phyloP scores from a whole-genome alignment of 495 filamentous ascomycete species.

The Filosporella fistucella region DNA sequence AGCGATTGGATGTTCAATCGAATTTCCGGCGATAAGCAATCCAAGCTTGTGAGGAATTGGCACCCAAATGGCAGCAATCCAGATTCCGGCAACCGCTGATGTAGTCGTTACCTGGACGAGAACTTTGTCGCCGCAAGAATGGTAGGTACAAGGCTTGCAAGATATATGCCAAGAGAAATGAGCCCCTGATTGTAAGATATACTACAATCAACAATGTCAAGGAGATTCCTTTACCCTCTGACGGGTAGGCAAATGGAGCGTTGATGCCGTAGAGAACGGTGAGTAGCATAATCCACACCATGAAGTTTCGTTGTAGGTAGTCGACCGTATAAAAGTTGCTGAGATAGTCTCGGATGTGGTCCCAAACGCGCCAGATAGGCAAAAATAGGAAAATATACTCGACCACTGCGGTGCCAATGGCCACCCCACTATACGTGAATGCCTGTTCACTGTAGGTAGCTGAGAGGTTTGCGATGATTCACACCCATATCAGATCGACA shows the following conservation, averaged over 20 bases:
- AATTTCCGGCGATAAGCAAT: conserved; percentile 11
- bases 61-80: conserved; percentile 16
- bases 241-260: conserved; percentile 12
- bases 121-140: conserved; percentile 5
- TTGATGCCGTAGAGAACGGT: conserved; percentile 20
- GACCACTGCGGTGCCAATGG: conserved; percentile 2
- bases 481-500: conserved; percentile 21
- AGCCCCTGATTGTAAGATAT: conserved; percentile 10
- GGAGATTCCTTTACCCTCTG: conserved; percentile 7
- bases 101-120: neutral
- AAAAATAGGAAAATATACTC: conserved; percentile 20
- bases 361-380: conserved; percentile 22
- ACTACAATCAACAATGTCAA: conserved; percentile 12
- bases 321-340: conserved; percentile 20
- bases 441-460: conserved; percentile 9
- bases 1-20: conserved; percentile 12
- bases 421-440: conserved; percentile 2
- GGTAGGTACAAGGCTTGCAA: conserved; percentile 9
- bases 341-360: conserved; percentile 12
- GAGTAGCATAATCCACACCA: conserved; percentile 19
- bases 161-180: conserved; percentile 10
- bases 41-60: conserved; percentile 8
- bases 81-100: neutral
- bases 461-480: conserved; percentile 22
- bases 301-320: conserved; percentile 12